phyloP scores from a whole-genome alignment of 1,139 yeast genomes.

The Wickerhamomyces sp. region DNA sequence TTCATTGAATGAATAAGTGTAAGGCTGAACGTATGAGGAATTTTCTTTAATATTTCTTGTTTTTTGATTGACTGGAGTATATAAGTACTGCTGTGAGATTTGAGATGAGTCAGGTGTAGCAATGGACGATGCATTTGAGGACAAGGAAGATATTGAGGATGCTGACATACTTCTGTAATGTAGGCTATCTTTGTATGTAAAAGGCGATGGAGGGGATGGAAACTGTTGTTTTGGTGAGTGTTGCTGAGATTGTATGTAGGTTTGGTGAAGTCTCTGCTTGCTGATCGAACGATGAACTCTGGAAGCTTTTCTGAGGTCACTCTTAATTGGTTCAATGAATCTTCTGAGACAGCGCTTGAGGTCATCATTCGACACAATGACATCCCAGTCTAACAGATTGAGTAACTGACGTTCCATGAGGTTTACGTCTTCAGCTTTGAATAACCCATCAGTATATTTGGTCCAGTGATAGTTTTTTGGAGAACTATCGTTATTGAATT shows the following conservation, averaged over 20 bases:
- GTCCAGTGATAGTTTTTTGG: constrained; percentile 80
- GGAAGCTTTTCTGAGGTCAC: constrained; percentile 41
- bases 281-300: constrained; percentile 16
- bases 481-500: constrained; percentile 71
- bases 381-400: constrained; percentile 66
- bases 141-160: constrained; percentile 8
- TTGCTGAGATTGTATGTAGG: constrained; percentile 1
- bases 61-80: background rate
- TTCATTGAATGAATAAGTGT: constrained; percentile 4
- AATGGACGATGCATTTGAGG: constrained; percentile 5
- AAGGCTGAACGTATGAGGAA: constrained; percentile 2
- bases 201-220: constrained; percentile 6
- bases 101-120: background rate
- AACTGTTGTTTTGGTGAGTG: background rate
- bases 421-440: constrained; percentile 62
- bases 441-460: constrained; percentile 67
- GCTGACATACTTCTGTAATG: constrained; percentile 9
- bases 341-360: constrained; percentile 42
- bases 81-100: background rate
- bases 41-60: background rate
- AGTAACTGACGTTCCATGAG: constrained; percentile 76
- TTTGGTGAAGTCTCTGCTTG: constrained; percentile 10
- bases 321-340: constrained; percentile 60
- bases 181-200: constrained; percentile 2
- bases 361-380: constrained; percentile 51